Conservation (phyloP, 176 grass and related monocot genomes). For the Rhynchospora breviuscula region DNA sequence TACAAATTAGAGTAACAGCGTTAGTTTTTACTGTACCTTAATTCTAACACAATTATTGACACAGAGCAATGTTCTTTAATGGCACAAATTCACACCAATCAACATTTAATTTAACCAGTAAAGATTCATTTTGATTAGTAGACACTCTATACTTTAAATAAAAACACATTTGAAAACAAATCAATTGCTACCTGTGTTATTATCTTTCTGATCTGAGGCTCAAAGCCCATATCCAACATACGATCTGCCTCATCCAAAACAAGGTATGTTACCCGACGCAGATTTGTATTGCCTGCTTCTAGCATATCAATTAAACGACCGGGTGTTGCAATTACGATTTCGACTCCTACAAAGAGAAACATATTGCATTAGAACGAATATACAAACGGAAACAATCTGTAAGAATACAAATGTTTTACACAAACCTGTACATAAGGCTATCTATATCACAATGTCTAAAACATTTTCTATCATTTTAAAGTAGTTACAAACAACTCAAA, state of each 20-base stretch:
- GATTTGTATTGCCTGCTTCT: constrained; percentile 80
- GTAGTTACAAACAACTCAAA: not conserved
- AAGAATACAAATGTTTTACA: not conserved
- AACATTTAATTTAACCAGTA: not conserved
- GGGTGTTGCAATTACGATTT: constrained; percentile 91
- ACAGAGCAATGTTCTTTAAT: not conserved
- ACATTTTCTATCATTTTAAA: not conserved
- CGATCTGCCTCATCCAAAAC: constrained; percentile 92
- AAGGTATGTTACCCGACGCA: constrained; percentile 83
- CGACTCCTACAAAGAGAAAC: constrained; percentile 46
- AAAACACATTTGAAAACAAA: not conserved
- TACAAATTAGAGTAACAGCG: not conserved
- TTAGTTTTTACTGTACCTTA: not conserved
- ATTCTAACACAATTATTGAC: not conserved
- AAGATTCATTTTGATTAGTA: not conserved
- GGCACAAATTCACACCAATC: not conserved
- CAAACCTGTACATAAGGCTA: not conserved
- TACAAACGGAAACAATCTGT: not conserved
- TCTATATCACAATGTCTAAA: not conserved
- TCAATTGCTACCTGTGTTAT: constrained; percentile 55
- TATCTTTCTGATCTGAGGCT: constrained; percentile 96
- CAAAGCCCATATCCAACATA: constrained; percentile 98
- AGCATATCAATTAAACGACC: constrained; percentile 89
- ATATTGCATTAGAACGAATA: not conserved
- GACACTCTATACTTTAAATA: not conserved